Evolutionary conservation across 257 asterid genomes (phyloP).

Genomic region (Penstemon barbatus): DNA sequence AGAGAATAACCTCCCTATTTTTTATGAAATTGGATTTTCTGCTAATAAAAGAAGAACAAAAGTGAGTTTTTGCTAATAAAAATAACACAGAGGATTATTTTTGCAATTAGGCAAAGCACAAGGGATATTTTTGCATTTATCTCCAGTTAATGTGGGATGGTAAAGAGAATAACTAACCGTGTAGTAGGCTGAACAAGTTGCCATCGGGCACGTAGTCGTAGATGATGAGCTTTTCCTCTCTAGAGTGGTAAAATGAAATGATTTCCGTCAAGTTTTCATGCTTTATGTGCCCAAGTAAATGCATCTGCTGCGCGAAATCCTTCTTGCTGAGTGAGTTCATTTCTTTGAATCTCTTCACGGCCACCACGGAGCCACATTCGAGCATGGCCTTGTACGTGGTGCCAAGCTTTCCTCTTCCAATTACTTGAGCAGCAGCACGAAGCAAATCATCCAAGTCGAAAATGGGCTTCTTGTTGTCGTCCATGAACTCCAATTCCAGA

Average conservation of each 20-base stretch:
- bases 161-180: slow-evolving; percentile 41
- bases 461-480: slow-evolving; percentile 24
- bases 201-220: slow-evolving; percentile 49
- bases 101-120: too few species aligned
- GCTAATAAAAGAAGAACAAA: too few species aligned
- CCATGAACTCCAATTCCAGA: slow-evolving; percentile 45
- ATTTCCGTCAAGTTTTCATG: slow-evolving; percentile 58
- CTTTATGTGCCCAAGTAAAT: slow-evolving; percentile 45
- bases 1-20: too few species aligned
- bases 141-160: too few species aligned
- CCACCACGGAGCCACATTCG: slow-evolving; percentile 58
- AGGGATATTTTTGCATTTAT: too few species aligned
- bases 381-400: slow-evolving; percentile 66
- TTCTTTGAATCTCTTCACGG: slow-evolving; percentile 62
- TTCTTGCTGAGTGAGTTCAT: slow-evolving; percentile 41
- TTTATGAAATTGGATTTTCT: too few species aligned
- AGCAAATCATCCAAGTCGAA: slow-evolving; percentile 72
- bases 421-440: slow-evolving; percentile 62
- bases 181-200: slow-evolving; percentile 56
- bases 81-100: too few species aligned
- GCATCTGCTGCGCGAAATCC: slow-evolving; percentile 64
- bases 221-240: slow-evolving; percentile 66
- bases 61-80: too few species aligned
- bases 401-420: slow-evolving; percentile 62
- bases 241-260: slow-evolving; percentile 56